Evolutionary conservation across 805 yeast genomes (phyloP), one percentile per base, ranked within the genome.

Genomic region (Naumovozyma baii): DNA sequence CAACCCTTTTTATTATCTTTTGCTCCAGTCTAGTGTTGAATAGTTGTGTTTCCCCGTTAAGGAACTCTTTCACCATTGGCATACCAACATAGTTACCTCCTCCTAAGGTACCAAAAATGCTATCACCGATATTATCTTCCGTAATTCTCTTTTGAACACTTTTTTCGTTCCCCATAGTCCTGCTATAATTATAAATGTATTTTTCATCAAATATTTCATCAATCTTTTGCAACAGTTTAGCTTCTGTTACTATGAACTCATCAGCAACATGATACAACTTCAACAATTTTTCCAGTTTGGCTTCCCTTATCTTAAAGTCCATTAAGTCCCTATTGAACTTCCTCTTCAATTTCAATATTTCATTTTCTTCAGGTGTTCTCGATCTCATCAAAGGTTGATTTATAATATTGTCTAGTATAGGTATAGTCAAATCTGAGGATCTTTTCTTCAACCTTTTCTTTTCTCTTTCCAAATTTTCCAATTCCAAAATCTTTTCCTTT

Each of bases 201-300:
- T 51, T 39, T 44, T 51, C 53, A 20, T 51, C 47, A 34, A 54
- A 57, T 2, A 44, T 55, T 17, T 55, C 48, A 32, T 51, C 60
- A 19, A 52, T 47, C 29, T 43, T 48, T 34, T 43, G 44, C 37
- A 40, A n/a, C 35, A 56, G 80, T 74, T 36, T 85, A 79, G 39
- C 73, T 59, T 83, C 94, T 22, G 80, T 80, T 31, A 84, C 75
- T 49, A 86, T 83, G 62, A 76, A 87, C 33, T 71, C 67, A 19
- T 73, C 70, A 1, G 90, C 66, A 2, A 78, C 73, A 52, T 85
- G 85, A 61, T 83, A 86, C 39, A 88, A 69, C 47, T 74, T 80
- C 43, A 88, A 64, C 36, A 87, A 62, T 36, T 72, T 66, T 31
- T 65, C 65, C 13, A 87, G 76, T 49, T 72, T 72, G 33, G 64